Base-by-base conservation (phyloP, 768 basidiomycete genomes). In the Rhizopogon rudus region DNA sequence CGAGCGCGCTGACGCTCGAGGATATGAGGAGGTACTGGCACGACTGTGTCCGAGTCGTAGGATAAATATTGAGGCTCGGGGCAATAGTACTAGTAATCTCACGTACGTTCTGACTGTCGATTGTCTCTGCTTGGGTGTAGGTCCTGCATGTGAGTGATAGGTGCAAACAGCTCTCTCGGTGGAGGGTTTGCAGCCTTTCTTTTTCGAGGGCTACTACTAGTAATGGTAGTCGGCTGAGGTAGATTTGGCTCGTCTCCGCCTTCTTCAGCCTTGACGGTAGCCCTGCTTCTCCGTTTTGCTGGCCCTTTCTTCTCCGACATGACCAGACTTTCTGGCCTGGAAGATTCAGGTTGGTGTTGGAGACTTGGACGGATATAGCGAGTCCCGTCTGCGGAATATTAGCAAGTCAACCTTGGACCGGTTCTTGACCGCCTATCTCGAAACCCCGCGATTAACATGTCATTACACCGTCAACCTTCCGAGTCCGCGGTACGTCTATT, bases 281-380 rank as follows among this genome's bases (percentile, higher is more conserved):
- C 40, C 16, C 52, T 55, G 52, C 45, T 43, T 57, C 45, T 52
- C 60, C 53, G 51, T 60, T 70, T 65, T 63, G 57, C 53, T 51
- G 40, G 48, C 31, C 60, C 58, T 54, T 20, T 57, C 56, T 68
- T 70, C 17, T 68, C 61, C 53, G 61, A 66, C 67, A 70, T 69
- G 60, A 43, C 20, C 29, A 52, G 44, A 56, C 41, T 58, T 49
- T 52, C 55, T 51, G 51, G 25, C 22, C 48, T 22, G 48, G 42
- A 46, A 39, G 50, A 43, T 43, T 51, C 49, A 44, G 33, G 20
- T 51, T 63, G 55, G 60, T 40, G 49, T 52, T 37, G 50, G 44
- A 50, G 55, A 60, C 53, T 35, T 56, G 60, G 63, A 55, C 60
- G 57, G 69, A 60, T 71, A 66, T 65, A 59, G 66, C 49, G 68